Base-by-base conservation (phyloP, 495 filamentous ascomycete species). In the Xylaria telfairii region DNA sequence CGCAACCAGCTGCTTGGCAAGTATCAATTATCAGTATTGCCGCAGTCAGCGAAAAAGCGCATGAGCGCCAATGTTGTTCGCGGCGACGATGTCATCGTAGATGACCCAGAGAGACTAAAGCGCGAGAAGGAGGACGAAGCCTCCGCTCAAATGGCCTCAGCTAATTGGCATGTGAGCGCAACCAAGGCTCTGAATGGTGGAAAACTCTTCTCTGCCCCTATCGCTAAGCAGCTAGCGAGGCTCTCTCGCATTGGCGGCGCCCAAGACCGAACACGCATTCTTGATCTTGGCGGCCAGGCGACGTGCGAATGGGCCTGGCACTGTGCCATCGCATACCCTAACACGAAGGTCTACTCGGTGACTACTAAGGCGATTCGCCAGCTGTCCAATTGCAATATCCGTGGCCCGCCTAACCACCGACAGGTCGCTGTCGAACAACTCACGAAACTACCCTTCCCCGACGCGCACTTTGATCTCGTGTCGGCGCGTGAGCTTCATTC, bases 281-380 rank as follows among this genome's bases (percentile, higher is more conserved):
- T 99, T 44, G 96, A 99, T 76, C 89, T 98, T 39, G 94, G 92
- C 26, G 96, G 96, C 51, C 91, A 94, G 76, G 87, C 89, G 4
- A 87, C 91, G 13, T 93, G 93, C 77, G 94, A 96, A 81, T 99
- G 96, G 96, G 96, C 92, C 34, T 99, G 96, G 96, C 90, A 95
- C 78, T 90, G 92, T 39, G 94, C 96, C 0, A 84, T 90, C 39
- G 92, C 93, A 76, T 94, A 94, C 78, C 92, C 91, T 15, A 90
- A 94, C 75, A 89, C 91, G 57, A 93, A 92, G 78, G 89, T 97
- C 57, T 96, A 94, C 80, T 98, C 94, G 5, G 93, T 92, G 56
- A 90, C 90, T 32, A 91, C 90, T 71, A 91, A 92, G 80, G 81
- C 81, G 66, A 83, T 84, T 75, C 87, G 83, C 51, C 91, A 92